These are phyloP conservation scores for Carex myosuroides DNA, from an alignment of 176 grass and related monocot species.

Conservation along the genomic window DNA sequence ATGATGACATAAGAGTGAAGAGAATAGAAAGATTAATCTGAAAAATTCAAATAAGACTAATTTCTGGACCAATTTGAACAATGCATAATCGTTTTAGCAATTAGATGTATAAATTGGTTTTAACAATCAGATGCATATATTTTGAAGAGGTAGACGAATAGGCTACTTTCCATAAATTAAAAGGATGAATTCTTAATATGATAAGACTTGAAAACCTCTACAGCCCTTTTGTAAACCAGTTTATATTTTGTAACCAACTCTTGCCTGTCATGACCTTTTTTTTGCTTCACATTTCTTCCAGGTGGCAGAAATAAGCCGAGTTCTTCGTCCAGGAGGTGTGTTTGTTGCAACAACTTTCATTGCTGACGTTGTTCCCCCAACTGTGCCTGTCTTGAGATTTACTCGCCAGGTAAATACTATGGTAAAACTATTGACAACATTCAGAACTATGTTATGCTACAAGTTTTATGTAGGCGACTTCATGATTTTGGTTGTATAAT, in stretches of 20 bases:
- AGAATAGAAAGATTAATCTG: background rate
- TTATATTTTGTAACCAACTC: background rate
- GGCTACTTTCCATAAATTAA: background rate
- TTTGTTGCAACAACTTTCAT: slow-evolving; percentile 87
- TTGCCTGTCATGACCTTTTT: background rate
- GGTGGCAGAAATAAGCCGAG: slow-evolving; percentile 85
- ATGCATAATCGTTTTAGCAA: background rate
- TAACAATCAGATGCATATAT: background rate
- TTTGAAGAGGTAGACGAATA: background rate
- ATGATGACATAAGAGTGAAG: background rate
- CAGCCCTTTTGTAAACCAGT: background rate
- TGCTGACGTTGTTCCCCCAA: slow-evolving; percentile 45
- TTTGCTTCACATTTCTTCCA: slow-evolving; percentile 11
- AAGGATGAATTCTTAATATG: background rate
- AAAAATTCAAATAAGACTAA: background rate
- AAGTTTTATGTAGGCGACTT: background rate
- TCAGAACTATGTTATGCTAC: background rate
- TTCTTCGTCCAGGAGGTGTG: slow-evolving; percentile 65
- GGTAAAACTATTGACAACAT: background rate
- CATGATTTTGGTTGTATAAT: slow-evolving; percentile 9
- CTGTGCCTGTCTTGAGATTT: slow-evolving; percentile 39
- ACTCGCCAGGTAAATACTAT: slow-evolving; percentile 53
- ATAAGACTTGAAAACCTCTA: background rate
- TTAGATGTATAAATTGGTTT: background rate
- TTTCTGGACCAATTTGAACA: background rate